phyloP scores from a whole-genome alignment of 495 filamentous ascomycete genomes.

The Alectoria sarmentosa region DNA sequence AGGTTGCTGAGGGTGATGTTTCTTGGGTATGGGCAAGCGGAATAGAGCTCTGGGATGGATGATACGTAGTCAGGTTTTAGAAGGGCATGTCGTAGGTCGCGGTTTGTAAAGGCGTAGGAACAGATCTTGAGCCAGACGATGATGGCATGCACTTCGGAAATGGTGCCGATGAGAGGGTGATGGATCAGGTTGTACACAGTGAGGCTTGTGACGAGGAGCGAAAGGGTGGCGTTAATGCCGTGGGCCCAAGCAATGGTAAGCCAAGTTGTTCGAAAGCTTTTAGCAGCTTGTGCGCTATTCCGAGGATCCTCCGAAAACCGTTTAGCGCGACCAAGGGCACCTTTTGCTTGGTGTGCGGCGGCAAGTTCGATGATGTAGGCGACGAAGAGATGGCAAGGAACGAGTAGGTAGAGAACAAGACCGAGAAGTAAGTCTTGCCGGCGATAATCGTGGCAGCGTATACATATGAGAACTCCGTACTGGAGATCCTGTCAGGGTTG shows the following conservation, averaged over 20 bases:
- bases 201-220: constrained; percentile 69
- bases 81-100: constrained; percentile 84
- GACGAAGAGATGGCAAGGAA: constrained; percentile 82
- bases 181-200: constrained; percentile 85
- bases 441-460: constrained; percentile 83
- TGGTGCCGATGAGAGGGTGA: constrained; percentile 87
- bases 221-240: constrained; percentile 73
- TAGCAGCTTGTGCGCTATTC: constrained; percentile 37
- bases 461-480: constrained; percentile 91
- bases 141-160: constrained; percentile 85
- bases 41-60: constrained; percentile 71
- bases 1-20: constrained; percentile 87
- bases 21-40: constrained; percentile 73
- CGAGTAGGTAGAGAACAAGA: constrained; percentile 67
- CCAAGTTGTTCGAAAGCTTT: constrained; percentile 66
- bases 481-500: constrained; percentile 30
- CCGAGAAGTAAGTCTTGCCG: constrained; percentile 70
- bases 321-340: constrained; percentile 54
- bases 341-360: constrained; percentile 68
- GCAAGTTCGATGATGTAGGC: constrained; percentile 81
- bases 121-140: constrained; percentile 94
- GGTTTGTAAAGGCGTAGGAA: constrained; percentile 94
- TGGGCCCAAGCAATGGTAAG: constrained; percentile 67
- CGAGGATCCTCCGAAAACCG: constrained; percentile 51
- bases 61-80: constrained; percentile 55